Conservation (phyloP, 1,284 basidiomycete species). For the Neolentinus lepideus region DNA sequence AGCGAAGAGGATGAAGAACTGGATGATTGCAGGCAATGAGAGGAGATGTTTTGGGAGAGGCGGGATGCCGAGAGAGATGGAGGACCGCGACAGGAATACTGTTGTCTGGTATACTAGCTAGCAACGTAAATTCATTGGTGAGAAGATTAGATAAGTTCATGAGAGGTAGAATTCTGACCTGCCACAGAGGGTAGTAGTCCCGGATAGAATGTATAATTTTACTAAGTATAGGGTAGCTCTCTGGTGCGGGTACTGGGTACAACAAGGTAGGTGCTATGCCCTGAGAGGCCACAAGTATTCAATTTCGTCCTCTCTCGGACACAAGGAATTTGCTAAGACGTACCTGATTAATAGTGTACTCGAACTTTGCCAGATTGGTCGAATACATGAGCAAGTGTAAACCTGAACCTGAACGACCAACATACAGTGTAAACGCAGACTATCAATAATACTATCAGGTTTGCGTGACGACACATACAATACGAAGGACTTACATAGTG, state of each 20-base stretch:
- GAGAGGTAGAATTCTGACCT: constrained; percentile 37
- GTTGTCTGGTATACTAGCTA: constrained; percentile 86
- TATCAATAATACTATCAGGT: constrained; percentile 20
- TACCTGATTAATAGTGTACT: constrained; percentile 90
- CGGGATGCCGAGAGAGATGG: constrained; percentile 83
- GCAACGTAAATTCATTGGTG: neutral
- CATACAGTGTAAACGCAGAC: constrained; percentile 75
- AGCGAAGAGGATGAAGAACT: constrained; percentile 53
- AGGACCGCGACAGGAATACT: constrained; percentile 93
- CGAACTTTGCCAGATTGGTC: constrained; percentile 51
- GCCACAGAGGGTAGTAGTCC: constrained; percentile 96
- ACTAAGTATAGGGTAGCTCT: constrained; percentile 55
- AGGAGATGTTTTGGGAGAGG: constrained; percentile 72
- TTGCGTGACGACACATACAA: too few relatives aligned
- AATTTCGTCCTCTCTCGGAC: too few relatives aligned
- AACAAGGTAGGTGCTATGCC: constrained; percentile 88
- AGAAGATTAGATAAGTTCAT: neutral
- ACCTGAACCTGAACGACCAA: constrained; percentile 8
- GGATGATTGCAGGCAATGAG: constrained; percentile 66
- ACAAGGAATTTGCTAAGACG: too few relatives aligned
- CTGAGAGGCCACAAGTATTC: constrained; percentile 25
- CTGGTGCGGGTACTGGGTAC: constrained; percentile 74
- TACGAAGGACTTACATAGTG: constrained; percentile 52
- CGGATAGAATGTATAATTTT: constrained; percentile 79
- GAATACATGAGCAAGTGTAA: neutral